phyloP scores from a whole-genome alignment of 176 grass and related monocot species.

The Melocanna baccifera region DNA sequence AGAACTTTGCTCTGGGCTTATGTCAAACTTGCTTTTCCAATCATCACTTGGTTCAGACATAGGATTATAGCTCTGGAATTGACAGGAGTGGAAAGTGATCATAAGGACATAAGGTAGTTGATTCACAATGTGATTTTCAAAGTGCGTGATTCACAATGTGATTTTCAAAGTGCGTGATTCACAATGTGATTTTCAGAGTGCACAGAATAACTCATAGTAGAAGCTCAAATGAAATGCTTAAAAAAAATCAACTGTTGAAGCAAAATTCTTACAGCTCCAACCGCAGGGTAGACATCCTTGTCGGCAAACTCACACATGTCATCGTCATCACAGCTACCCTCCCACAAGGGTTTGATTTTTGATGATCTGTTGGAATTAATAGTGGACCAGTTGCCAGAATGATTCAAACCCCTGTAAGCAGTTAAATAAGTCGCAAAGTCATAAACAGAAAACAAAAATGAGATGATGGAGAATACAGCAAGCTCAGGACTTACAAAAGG shows the following conservation, averaged over 20 bases:
- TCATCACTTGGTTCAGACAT: conserved; percentile 84
- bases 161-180: not conserved
- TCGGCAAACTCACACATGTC: conserved; percentile 79
- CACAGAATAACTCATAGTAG: not conserved
- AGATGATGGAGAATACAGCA: not conserved
- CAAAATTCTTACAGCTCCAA: conserved; percentile 73
- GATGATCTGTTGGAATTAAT: conserved; percentile 49
- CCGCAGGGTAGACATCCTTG: conserved; percentile 50
- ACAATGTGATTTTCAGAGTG: not conserved
- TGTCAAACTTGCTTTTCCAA: conserved; percentile 73
- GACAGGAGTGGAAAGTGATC: conserved; percentile 10
- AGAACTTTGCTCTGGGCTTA: conserved; percentile 42
- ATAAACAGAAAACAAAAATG: not conserved
- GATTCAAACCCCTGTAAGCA: conserved; percentile 38
- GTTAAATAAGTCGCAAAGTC: conserved; percentile 15
- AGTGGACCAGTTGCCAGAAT: conserved; percentile 48
- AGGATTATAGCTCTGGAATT: conserved; percentile 79
- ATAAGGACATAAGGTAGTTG: not conserved
- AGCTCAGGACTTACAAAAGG: conserved; percentile 1
- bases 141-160: not conserved
- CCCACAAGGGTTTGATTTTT: conserved; percentile 59
- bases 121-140: conserved; percentile 11
- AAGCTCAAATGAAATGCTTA: conserved; percentile 32
- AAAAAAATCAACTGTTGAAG: conserved; percentile 14
- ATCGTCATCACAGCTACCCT: conserved; percentile 58